These are phyloP conservation scores for Alternaria novae-zelandiae DNA, from an alignment of 2,329 filamentous ascomycete species.

Conservation along the genomic window DNA sequence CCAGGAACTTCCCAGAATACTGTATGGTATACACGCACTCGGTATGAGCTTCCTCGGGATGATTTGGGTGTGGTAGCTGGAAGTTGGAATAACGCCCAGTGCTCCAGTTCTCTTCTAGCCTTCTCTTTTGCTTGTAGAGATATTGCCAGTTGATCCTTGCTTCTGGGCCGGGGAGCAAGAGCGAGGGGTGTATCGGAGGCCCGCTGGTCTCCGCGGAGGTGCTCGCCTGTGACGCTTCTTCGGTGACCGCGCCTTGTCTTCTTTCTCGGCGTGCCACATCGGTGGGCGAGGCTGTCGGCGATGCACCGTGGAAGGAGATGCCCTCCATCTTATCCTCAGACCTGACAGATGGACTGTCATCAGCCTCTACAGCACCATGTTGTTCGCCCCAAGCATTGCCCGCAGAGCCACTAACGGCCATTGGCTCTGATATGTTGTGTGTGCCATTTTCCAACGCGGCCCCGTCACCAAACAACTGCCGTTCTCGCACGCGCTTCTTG, in stretches of 20 bases:
- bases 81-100: slow-evolving; percentile 83
- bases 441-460: slow-evolving; percentile 28
- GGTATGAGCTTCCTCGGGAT: slow-evolving; percentile 80
- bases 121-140: slow-evolving; percentile 84
- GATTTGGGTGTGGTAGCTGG: slow-evolving; percentile 82
- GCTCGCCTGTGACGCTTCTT: slow-evolving; percentile 14
- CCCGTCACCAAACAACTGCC: slow-evolving; percentile 51
- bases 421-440: slow-evolving; percentile 26
- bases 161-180: slow-evolving; percentile 48
- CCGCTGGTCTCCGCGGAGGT: neutral
- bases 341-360: slow-evolving; percentile 40
- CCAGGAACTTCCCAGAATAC: slow-evolving; percentile 82
- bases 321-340: slow-evolving; percentile 49
- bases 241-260: slow-evolving; percentile 16
- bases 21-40: slow-evolving; percentile 97
- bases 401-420: slow-evolving; percentile 24
- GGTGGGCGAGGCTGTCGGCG: slow-evolving; percentile 23
- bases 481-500: slow-evolving; percentile 59
- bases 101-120: slow-evolving; percentile 91
- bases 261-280: slow-evolving; percentile 23
- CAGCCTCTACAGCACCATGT: slow-evolving; percentile 56
- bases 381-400: slow-evolving; percentile 53
- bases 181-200: slow-evolving; percentile 39
- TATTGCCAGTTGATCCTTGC: slow-evolving; percentile 88
- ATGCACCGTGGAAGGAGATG: slow-evolving; percentile 36